A percentile compares a stretch with the other conserved stretches of the same genome.
These are phyloP conservation scores for Alternaria atra DNA, from an alignment of 2,329 filamentous ascomycete species.

Conservation along the genomic window DNA sequence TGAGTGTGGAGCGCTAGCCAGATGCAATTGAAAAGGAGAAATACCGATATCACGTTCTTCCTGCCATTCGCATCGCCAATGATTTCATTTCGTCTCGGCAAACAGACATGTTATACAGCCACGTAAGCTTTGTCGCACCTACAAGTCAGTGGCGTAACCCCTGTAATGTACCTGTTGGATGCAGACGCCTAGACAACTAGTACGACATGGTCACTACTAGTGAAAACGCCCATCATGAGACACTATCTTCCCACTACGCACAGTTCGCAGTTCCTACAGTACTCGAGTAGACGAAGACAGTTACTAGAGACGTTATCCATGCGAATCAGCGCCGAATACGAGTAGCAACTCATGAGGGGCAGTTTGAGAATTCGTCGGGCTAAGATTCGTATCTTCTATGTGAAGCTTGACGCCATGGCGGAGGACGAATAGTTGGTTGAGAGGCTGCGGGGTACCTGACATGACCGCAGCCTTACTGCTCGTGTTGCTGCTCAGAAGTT, in stretches of 20 bases:
- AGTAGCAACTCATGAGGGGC: background rate
- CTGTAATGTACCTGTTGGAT: background rate
- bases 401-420: background rate
- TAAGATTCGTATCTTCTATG: background rate
- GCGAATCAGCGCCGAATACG: background rate
- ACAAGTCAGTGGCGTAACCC: background rate
- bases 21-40: background rate
- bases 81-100: background rate
- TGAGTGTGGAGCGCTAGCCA: background rate
- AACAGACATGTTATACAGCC: background rate
- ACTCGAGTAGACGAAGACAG: background rate
- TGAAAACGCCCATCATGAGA: background rate
- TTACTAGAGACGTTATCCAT: background rate
- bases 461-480: background rate
- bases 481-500: background rate
- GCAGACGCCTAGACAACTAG: background rate
- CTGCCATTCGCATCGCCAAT: background rate
- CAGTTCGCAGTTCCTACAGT: background rate
- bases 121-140: conserved; percentile 3
- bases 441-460: background rate
- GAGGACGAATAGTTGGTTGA: background rate
- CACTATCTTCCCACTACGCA: background rate
- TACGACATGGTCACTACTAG: background rate
- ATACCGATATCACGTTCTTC: background rate
- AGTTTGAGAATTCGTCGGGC: background rate